These are phyloP conservation scores for Colletotrichum sp. DNA, from an alignment of 2,329 filamentous ascomycete species.

Conservation along the genomic window DNA sequence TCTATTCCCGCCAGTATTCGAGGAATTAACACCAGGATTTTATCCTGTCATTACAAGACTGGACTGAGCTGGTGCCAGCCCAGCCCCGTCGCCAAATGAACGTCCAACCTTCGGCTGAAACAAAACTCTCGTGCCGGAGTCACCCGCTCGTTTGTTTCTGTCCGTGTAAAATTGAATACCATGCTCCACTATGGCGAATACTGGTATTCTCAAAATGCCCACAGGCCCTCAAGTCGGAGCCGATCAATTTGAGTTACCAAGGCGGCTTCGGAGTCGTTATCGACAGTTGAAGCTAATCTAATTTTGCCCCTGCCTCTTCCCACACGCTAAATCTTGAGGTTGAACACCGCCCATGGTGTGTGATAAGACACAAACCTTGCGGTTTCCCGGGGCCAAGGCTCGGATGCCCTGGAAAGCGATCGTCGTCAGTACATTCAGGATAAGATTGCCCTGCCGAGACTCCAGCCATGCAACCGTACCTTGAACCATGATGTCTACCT, in stretches of 20 bases:
- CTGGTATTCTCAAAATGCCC: background rate
- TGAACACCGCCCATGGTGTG: background rate
- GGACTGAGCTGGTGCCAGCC: background rate
- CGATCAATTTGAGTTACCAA: background rate
- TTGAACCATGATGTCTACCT: background rate
- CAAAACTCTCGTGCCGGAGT: background rate
- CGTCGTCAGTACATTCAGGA: background rate
- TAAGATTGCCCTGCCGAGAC: background rate
- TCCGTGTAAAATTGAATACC: background rate
- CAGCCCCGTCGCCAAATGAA: background rate
- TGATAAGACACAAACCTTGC: background rate
- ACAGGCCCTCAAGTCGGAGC: background rate
- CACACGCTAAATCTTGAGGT: background rate
- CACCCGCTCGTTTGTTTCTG: background rate
- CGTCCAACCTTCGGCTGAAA: background rate
- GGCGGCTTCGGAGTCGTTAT: background rate
- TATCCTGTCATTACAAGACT: background rate
- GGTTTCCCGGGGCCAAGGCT: background rate
- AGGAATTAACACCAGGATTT: background rate
- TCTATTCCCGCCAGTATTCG: background rate
- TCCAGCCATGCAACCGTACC: background rate
- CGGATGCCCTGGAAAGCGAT: background rate
- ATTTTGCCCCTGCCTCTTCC: background rate
- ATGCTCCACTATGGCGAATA: background rate
- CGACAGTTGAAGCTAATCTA: background rate